Evolutionary conservation across 495 filamentous ascomycete species (phyloP).

Genomic region (Annulohypoxylon stygium): DNA sequence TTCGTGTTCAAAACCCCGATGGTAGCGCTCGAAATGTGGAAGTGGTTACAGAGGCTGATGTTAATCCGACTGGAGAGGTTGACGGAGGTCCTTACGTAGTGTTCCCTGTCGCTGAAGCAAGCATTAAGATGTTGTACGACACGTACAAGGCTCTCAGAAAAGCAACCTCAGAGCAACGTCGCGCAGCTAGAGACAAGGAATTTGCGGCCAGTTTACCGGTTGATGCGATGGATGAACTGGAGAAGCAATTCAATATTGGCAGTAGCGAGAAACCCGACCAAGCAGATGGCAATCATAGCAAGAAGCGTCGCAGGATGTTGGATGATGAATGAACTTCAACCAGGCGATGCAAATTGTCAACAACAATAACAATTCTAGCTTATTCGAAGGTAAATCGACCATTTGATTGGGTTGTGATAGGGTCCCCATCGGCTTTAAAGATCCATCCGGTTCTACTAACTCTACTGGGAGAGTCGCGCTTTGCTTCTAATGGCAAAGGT

Average conservation of each 20-base stretch:
- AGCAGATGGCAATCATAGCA: conserved; percentile 1
- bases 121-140: conserved; percentile 42
- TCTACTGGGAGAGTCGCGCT: not conserved
- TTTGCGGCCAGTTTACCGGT: conserved; percentile 30
- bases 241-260: conserved; percentile 21
- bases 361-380: not conserved
- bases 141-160: conserved; percentile 27
- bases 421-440: too few species aligned
- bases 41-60: conserved; percentile 16
- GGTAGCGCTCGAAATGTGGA: conserved; percentile 23
- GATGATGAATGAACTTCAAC: conserved; percentile 25
- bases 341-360: not conserved
- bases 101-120: conserved; percentile 28
- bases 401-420: not conserved
- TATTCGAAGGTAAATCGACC: not conserved
- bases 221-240: conserved; percentile 31
- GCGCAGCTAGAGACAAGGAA: conserved; percentile 34
- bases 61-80: not conserved
- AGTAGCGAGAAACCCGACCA: not conserved
- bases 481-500: not conserved
- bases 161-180: conserved; percentile 31
- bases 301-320: conserved; percentile 33
- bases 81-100: conserved; percentile 17
- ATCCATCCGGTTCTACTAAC: not conserved
- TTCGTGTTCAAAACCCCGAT: conserved; percentile 10